Percentiles rank a stretch among this genome's conserved stretches.
phyloP scores from a whole-genome alignment of 2,329 filamentous ascomycete genomes.

The Fusarium luffae region DNA sequence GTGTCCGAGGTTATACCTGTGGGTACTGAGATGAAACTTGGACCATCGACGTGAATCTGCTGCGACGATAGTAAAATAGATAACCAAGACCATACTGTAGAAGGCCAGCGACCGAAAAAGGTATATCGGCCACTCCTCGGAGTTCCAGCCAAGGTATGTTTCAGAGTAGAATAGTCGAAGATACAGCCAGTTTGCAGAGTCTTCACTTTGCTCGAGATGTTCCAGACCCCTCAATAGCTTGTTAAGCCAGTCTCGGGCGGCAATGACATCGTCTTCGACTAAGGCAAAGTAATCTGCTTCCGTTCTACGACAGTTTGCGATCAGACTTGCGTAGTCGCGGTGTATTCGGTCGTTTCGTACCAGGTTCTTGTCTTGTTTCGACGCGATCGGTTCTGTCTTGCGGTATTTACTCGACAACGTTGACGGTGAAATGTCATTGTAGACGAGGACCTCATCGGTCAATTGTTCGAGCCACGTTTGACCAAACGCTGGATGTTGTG shows the following conservation, averaged over 20 bases:
- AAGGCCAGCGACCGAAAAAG: slow-evolving; percentile 15
- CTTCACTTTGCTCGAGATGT: slow-evolving; percentile 41
- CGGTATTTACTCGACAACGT: background rate
- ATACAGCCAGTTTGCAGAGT: slow-evolving; percentile 45
- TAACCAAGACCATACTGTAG: background rate
- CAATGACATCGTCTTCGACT: slow-evolving; percentile 50
- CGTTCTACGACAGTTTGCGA: slow-evolving; percentile 39
- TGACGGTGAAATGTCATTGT: slow-evolving; percentile 5
- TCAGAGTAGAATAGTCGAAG: slow-evolving; percentile 52
- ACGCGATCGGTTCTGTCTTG: background rate
- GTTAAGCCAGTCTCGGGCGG: slow-evolving; percentile 47
- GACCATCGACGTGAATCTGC: slow-evolving; percentile 16
- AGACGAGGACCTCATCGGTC: slow-evolving; percentile 47
- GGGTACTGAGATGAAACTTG: background rate
- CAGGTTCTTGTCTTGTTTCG: background rate
- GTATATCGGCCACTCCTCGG: slow-evolving; percentile 48
- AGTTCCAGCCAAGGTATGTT: slow-evolving; percentile 51
- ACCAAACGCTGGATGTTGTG: slow-evolving; percentile 44
- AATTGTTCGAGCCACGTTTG: slow-evolving; percentile 46
- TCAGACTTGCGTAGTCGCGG: slow-evolving; percentile 45
- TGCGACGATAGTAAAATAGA: slow-evolving; percentile 31
- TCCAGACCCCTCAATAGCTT: slow-evolving; percentile 19
- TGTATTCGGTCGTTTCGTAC: slow-evolving; percentile 44
- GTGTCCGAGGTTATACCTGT: slow-evolving; percentile 11
- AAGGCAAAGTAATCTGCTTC: slow-evolving; percentile 46